These are phyloP conservation scores for Quercus alba DNA, from an alignment of 306 rosid species.

Conservation along the genomic window DNA sequence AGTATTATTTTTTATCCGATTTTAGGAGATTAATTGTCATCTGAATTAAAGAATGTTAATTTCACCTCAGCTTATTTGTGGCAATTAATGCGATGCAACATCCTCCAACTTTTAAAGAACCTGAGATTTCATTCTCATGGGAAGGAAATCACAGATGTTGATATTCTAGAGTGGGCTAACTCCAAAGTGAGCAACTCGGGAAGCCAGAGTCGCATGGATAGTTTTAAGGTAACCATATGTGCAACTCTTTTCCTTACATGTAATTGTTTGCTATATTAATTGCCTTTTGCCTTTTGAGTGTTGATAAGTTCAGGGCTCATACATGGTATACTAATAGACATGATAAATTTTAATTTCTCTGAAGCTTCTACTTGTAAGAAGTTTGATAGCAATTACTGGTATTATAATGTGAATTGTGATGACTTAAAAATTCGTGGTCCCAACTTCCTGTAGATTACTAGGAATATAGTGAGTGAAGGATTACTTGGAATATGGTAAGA, in stretches of 20 bases:
- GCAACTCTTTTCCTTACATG: background rate
- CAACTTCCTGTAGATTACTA: background rate
- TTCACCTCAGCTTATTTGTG: conserved; percentile 78
- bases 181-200: conserved; percentile 68
- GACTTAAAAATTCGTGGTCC: background rate
- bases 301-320: background rate
- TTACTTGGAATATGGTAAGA: background rate
- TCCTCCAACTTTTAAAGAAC: conserved; percentile 85
- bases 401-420: background rate
- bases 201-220: conserved; percentile 71
- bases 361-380: background rate
- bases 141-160: conserved; percentile 85
- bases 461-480: background rate
- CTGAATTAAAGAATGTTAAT: conserved; percentile 13
- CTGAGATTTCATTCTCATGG: conserved; percentile 91
- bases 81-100: conserved; percentile 95
- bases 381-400: background rate
- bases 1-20: background rate
- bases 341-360: background rate
- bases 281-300: background rate
- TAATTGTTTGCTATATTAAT: background rate
- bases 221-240: conserved; percentile 64
- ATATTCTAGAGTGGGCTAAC: conserved; percentile 94
- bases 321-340: background rate
- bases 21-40: background rate